phyloP scores from a whole-genome alignment of 2,329 filamentous ascomycete genomes.

The Hymenoscyphus fraxineus region DNA sequence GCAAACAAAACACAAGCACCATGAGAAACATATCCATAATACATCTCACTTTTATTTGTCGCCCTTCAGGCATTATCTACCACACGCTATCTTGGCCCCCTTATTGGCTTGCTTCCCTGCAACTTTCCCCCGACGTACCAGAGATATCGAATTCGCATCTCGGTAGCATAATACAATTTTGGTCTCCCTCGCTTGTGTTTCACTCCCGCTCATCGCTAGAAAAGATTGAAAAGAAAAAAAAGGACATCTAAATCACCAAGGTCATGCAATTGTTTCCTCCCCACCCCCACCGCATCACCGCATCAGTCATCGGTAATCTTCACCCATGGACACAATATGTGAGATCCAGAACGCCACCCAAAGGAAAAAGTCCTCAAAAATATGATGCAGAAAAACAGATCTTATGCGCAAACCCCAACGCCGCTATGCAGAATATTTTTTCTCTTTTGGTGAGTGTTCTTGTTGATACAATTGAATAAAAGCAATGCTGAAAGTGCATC shows the following conservation, averaged over 20 bases:
- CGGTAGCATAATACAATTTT: slow-evolving; percentile 7
- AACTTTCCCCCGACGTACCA: not conserved
- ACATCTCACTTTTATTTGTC: not conserved
- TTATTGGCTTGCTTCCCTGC: not conserved
- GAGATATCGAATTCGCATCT: not conserved
- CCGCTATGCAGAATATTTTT: slow-evolving; percentile 23
- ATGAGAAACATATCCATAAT: not conserved
- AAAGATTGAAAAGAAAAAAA: not conserved
- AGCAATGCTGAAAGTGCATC: slow-evolving; percentile 13
- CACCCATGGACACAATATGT: slow-evolving; percentile 8
- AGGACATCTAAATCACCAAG: slow-evolving; percentile 12
- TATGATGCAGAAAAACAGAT: slow-evolving; percentile 17
- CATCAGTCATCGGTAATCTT: slow-evolving; percentile 3
- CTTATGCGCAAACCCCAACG: slow-evolving; percentile 21
- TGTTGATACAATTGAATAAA: slow-evolving; percentile 31
- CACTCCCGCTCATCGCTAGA: not conserved
- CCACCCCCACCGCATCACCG: not conserved
- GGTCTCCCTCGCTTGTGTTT: not conserved
- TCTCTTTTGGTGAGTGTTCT: slow-evolving; percentile 23
- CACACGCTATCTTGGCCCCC: not conserved
- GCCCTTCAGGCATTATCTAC: slow-evolving; percentile 5
- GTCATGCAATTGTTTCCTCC: slow-evolving; percentile 11
- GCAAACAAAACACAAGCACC: not conserved
- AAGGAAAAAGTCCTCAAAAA: slow-evolving; percentile 9
- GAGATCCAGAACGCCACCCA: slow-evolving; percentile 17